Base-by-base conservation (phyloP, 805 yeast genomes). In the Suhomyces sp. region DNA sequence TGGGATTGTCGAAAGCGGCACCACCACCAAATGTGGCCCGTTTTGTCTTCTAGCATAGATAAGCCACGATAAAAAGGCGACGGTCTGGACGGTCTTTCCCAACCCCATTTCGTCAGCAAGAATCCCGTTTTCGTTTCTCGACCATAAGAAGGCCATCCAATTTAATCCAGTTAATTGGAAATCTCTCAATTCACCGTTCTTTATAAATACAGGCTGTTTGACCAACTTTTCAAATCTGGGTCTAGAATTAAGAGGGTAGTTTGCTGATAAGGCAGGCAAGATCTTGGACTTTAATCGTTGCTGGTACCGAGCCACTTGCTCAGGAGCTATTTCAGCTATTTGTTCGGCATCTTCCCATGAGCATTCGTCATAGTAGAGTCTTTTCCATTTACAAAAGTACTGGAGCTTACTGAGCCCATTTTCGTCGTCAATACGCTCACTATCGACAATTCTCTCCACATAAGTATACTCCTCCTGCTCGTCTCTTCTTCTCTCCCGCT, bases 81-180 rank as follows among this genome's bases (percentile, higher is more conserved):
- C 97, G 0, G 98, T 94, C 71, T 94, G 99, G 13, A 94, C 97
- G 8, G 99, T 94, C 66, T 94, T 94, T 57, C 99, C 99, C 51
- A 94, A 79, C 51, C 99, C 99, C 99, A 94, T 94, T 70, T 94
- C 99, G 75, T 94, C 99, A 4, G 99, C 99, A 42, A 94, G 75
- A 48, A 94, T 94, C 52, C 99, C 98, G 69, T 94, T 94, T 73
- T 94, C 97, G 70, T 93, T 90, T 63, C 97, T 83, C 4, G 97
- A 90, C 99, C 99, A 94, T 56, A 94, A 75, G 68, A 93, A 94
- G 0, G 99, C 99, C 99, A 94, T 94, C 99, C 99, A 94, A 71
- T 94, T 94, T 57, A 94, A 80, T 52, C 99, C 99, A 0, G 99
- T 94, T 68, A 94, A 80, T 76, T 94, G 99, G 81, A 94, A 94